Base-by-base conservation (phyloP, 108 stramenopile species). In the Cyclotella cryptica region DNA sequence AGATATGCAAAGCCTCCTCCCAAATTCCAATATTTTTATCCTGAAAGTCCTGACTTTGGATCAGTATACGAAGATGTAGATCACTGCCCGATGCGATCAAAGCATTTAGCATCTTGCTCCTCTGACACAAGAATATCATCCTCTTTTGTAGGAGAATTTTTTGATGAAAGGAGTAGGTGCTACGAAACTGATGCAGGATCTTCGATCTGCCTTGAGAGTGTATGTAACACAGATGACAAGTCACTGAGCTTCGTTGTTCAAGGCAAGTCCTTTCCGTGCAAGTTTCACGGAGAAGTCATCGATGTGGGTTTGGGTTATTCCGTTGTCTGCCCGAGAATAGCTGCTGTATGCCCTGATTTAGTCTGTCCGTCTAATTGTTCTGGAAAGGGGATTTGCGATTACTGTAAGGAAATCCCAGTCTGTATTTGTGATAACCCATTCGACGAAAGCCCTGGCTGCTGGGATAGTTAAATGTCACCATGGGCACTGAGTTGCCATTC, bases 331-430 rank as follows among this genome's bases (percentile, higher is more conserved):
- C 75, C 76, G n/a, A 58, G 80, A 69, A 64, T 81, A 21, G 73
- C 80, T 10, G 72, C 66, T 9, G 79, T 80, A n/a, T 80, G 79
- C 57, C 79, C 79, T 28, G 43, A 74, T 69, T 44, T 83, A 30
- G 54, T 83, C 18, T 83, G 82, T 51, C 82, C 82, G 68, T 69
- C 74, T 15, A 75, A 72, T 30, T 83, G 82, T 30, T 78, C 71
- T 24, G 82, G 82, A 22, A 83, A 73, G 42, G 82, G 82, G 8
- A 47, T 67, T 5, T 83, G 82, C 43, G 82, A 83, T 52, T 83
- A 77, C 58, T 78, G 76, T 30, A 58, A 44, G 22, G 71, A 77
- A 46, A 63, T 72, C 1, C 82, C 82, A 17, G 0, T 10, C 21
- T 84, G 83, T 54, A 78, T 78, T 27, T 84, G 83, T 45, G 71